Conservation (phyloP, 306 rosid species). For the Begonia masoniana region DNA sequence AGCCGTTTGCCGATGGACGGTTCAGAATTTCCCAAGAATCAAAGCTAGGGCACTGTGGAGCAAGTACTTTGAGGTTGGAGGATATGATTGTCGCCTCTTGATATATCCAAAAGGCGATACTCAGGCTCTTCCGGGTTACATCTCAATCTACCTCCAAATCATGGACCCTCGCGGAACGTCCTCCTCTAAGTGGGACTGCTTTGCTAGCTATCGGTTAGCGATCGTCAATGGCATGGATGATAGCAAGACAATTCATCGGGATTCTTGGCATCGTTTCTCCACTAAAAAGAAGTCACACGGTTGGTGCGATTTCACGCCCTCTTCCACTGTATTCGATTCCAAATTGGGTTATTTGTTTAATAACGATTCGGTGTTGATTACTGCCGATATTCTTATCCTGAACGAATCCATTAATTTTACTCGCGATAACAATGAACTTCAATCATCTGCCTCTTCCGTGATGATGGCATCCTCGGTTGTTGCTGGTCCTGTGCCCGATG, state of each 20-base stretch:
- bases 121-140: slow-evolving; percentile 87
- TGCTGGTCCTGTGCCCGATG: slow-evolving; percentile 58
- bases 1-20: slow-evolving; percentile 92
- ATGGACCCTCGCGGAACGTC: slow-evolving; percentile 99
- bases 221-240: slow-evolving; percentile 70
- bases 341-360: slow-evolving; percentile 62
- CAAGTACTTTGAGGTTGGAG: slow-evolving; percentile 99
- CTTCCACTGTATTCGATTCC: slow-evolving; percentile 79
- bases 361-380: slow-evolving; percentile 69
- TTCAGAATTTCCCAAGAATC: slow-evolving; percentile 71
- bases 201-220: slow-evolving; percentile 87
- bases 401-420: slow-evolving; percentile 79
- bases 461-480: slow-evolving; percentile 39
- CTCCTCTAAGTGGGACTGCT: slow-evolving; percentile 97
- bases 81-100: slow-evolving; percentile 88
- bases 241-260: slow-evolving; percentile 84
- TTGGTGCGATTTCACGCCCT: slow-evolving; percentile 94
- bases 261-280: slow-evolving; percentile 97
- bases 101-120: slow-evolving; percentile 95
- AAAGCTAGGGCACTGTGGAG: slow-evolving; percentile 98
- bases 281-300: slow-evolving; percentile 95
- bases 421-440: slow-evolving; percentile 74
- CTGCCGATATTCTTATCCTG: slow-evolving; percentile 82
- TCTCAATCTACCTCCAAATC: slow-evolving; percentile 95
- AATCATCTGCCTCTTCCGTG: slow-evolving; percentile 29